Base-by-base conservation (phyloP, 176 grass and related monocot genomes). In the Zea luxurians region DNA sequence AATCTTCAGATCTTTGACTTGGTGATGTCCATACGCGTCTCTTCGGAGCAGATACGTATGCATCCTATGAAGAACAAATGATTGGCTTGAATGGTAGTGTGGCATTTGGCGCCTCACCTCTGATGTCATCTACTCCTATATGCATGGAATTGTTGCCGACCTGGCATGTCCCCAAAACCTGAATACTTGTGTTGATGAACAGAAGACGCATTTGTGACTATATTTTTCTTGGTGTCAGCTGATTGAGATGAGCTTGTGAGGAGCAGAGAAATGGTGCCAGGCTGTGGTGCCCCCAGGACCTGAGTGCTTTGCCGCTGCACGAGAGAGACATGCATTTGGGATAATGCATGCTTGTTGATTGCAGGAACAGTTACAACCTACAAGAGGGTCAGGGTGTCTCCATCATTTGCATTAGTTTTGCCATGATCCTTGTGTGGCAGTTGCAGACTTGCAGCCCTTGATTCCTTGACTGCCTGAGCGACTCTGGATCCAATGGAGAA, bases 1-100 rank as follows among this genome's bases (percentile, higher is more conserved):
- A 48, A 62, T 76, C 16, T 75, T 70, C 75, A 83, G 74, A 83
- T 83, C 62, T 64, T 83, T 88, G 70, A 88, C 75, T 68, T 70
- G 45, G 7, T 37, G 38, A 1, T 70, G 57, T 60, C 37, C 10
- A 48, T 55, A 46, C 47, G 38, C 78, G 11, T 65, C 47, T 64
- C 7, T 52, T 52, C 27, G 61, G 61, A 13, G 61, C 68, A 79
- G 68, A 83, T 52, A 69, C 66, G 63, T 48, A 55, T 68, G 69
- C 45, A 37, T 73, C 53, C 13, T 55, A 0, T 66, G 21, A 64
- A 10, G 44, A 8, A 0, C n/a, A 80, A 54, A 80, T 74, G 70
- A 61, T 73, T 73, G 47, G 44, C 46, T 53, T 46, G 52, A n/a
- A 59, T 78, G 16, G 27, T 47, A 17, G 50, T 59, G 10, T 46